Conservation (phyloP, 306 rosid species). For the Aeschynomene evenia region DNA sequence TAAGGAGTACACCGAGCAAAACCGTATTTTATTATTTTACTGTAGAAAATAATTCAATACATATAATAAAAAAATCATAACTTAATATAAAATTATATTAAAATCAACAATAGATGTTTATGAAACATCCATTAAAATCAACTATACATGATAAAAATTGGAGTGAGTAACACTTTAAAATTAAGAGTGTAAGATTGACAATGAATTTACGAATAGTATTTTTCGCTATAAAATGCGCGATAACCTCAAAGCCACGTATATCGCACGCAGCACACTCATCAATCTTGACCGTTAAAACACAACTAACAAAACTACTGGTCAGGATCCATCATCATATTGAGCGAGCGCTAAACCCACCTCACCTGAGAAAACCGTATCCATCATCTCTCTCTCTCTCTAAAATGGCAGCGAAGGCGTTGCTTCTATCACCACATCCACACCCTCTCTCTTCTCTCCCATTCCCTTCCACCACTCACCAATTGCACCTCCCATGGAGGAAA, state of each 20-base stretch:
- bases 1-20: too few species aligned
- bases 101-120: too few species aligned
- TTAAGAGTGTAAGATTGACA: too few species aligned
- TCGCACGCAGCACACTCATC: not conserved
- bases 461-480: not conserved
- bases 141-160: too few species aligned
- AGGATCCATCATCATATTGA: not conserved
- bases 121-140: too few species aligned
- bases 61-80: too few species aligned
- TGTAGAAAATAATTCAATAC: too few species aligned
- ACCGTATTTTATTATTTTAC: too few species aligned
- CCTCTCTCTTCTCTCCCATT: conserved; percentile 34
- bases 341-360: not conserved
- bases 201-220: too few species aligned
- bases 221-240: not conserved
- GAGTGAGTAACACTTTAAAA: too few species aligned
- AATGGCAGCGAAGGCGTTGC: conserved; percentile 39
- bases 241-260: not conserved
- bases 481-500: conserved; percentile 35
- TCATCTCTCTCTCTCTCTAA: not conserved
- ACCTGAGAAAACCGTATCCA: conserved; percentile 5
- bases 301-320: not conserved
- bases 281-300: conserved; percentile 8
- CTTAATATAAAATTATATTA: too few species aligned
- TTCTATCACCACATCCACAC: conserved; percentile 29